Evolutionary conservation across 345 rosid species (phyloP), one percentile per base, ranked within the genome.

Genomic region (Passiflora organensis): DNA sequence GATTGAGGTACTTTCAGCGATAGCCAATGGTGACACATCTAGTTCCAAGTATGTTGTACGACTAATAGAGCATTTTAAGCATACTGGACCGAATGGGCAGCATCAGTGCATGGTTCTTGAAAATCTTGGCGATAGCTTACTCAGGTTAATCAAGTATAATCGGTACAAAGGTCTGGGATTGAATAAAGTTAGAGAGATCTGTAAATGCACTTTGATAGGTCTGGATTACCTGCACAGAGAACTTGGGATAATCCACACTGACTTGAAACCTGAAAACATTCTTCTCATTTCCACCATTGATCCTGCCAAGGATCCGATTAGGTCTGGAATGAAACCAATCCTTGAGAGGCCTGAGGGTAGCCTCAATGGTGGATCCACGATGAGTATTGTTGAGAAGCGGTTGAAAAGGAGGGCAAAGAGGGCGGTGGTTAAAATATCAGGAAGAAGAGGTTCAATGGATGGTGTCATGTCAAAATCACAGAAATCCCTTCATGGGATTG

Each of bases 91-190:
- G 10, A 94, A 94, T 48, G 99, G 97, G 23, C 99, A 89, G 62
- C 99, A 89, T 64, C 62, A 75, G 38, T 94, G 99, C 58, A 87
- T 94, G 99, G 97, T 94, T 53, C 99, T 94, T 11, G 97, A 94
- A 70, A 83, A 87, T 79, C 89, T 94, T 1, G 99, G 99, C 9
- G 93, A 94, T 48, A 94, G 90, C 67, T 76, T 94, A 60, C 97
- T 94, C 37, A 82, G 85, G 64, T 65, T 94, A 50, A 94, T 89
- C 68, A 83, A 78, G 75, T 73, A 85, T 75, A 94, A 80, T 55
- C 91, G 50, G 48, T 87, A 89, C 72, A 89, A 76, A 68, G 96
- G 90, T 62, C 72, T 94, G 58, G 77, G 78, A 20, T 49, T 89
- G 75, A 68, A 76, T 68, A 82, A 75, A 71, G 96, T 89, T 54